These are phyloP conservation scores for Bassia scoparia DNA, from an alignment of 148 eudicot genomes.

Conservation along the genomic window DNA sequence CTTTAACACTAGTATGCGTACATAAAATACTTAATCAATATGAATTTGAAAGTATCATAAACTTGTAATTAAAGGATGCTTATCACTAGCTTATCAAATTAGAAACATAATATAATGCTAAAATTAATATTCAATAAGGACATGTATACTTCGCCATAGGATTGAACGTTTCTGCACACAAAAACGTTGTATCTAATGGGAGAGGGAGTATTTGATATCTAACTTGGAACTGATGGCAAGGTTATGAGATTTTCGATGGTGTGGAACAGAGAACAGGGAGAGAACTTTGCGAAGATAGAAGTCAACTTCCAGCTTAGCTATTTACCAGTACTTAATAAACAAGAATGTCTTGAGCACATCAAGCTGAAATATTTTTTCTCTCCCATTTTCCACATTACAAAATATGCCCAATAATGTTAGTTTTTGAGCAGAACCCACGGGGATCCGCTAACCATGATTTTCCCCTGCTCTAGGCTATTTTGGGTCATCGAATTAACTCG, in stretches of 20 bases:
- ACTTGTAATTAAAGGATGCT: too few relatives aligned
- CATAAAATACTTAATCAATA: too few relatives aligned
- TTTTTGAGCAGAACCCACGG: slow-evolving; percentile 86
- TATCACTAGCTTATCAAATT: too few relatives aligned
- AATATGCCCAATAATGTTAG: slow-evolving; percentile 87
- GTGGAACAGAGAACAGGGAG: slow-evolving; percentile 72
- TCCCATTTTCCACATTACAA: slow-evolving; percentile 75
- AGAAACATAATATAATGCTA: too few relatives aligned
- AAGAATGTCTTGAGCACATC: slow-evolving; percentile 88
- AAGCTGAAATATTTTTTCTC: slow-evolving; percentile 70
- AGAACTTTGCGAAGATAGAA: slow-evolving; percentile 76
- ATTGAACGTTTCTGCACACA: too few relatives aligned
- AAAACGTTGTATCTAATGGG: too few relatives aligned
- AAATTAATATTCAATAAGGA: too few relatives aligned
- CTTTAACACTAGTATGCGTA: too few relatives aligned
- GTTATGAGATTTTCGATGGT: slow-evolving; percentile 61
- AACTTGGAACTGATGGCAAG: slow-evolving; percentile 37
- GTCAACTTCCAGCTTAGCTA: slow-evolving; percentile 99
- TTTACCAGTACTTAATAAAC: slow-evolving; percentile 91
- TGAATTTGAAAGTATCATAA: too few relatives aligned
- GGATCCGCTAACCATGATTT: slow-evolving; percentile 83
- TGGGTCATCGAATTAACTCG: slow-evolving; percentile 73
- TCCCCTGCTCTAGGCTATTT: slow-evolving; percentile 67
- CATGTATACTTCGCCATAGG: too few relatives aligned
- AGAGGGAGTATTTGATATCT: too few relatives aligned